Base-by-base conservation (phyloP, 352 stramenopile genomes). In the Hyaloperonospora brassicae region DNA sequence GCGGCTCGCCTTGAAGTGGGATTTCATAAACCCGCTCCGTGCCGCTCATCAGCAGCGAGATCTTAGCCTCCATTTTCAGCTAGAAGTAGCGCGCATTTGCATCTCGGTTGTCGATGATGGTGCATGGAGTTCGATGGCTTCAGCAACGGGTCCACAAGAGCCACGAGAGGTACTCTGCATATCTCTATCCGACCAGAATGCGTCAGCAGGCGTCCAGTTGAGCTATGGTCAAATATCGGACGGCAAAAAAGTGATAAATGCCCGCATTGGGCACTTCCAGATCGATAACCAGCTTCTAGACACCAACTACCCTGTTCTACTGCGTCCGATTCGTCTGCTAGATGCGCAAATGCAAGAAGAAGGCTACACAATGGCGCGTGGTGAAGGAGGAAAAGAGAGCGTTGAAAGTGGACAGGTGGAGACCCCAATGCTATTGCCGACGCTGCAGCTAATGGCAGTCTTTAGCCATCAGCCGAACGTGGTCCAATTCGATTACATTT, bases 401-500 rank as follows among this genome's bases (percentile, higher is more conserved):
- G 23, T 27, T 31, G 52, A 50, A 17, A 17, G 17, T 17, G 17
- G 17, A 11, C 36, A 52, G 8, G 22, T 35, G 17, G 47, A 69
- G 12, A 55, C 47, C 6, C 59, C 58, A 12, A 81, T 81, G 41
- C 52, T 90, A 7, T 54, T 93, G 13, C 83, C 83, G 11, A 91
- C 83, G 8, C 68, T 93, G 46, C 83, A 93, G 51, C 58, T 89
- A 4, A 93, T 90, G 83, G 70, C 72, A 17, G 83, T 93, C 2
- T 86, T 87, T 48, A 70, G 65, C 35, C 68, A 68, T 17, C 74
- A 85, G 35, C 61, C 73, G 0, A 82, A 76, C 14, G 65, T 93
- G 34, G 64, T 90, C 17, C 76, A 89, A 45, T 89, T 93, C 35
- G 80, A 93, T 47, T 93, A 93, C 63, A 89, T 93, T 40, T 93